Base-by-base conservation (phyloP, 305 asterid species). In the Fraxinus angustifolia region DNA sequence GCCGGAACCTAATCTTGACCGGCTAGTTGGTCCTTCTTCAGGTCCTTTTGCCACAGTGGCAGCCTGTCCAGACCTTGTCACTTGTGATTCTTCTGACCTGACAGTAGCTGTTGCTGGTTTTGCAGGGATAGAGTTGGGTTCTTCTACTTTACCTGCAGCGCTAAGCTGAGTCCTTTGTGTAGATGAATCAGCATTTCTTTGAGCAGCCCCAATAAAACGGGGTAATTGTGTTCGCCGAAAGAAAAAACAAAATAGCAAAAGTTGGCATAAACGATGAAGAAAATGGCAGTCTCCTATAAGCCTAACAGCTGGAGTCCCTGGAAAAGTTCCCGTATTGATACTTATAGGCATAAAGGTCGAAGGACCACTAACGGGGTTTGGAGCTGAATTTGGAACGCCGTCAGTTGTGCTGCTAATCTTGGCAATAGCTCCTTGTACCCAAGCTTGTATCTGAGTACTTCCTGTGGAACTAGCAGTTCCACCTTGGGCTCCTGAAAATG, bases 341-440 rank as follows among this genome's bases (percentile, higher is more conserved):
- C 98, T 96, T 84, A 96, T 96, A 6, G 98, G 99, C 96, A 93
- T 94, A 79, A 92, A 93, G 65, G 97, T 85, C 34, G 98, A 80
- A 80, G 95, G 98, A 74, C 99, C 98, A 79, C 88, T 94, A 65
- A 94, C 90, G 79, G 98, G 92, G 86, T 84, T 93, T 76, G 98
- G 97, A 84, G 97, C 92, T 78, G 99, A 82, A 89, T 70, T 93
- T 10, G 99, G 98, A 78, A 85, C 94, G 56, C 92, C 92, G 76
- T 96, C 99, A 38, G 93, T 86, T 48, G 95, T 92, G 81, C 94
- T 90, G 85, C 98, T 93, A 79, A 96, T 94, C 91, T 94, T 96
- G 71, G 99, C 98, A 88, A 96, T 91, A 81, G 98, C 99, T 84
- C 98, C 99, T 88, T 94, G 98, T 80, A 94, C 98, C 98, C 99